Evolutionary conservation across 2,329 filamentous ascomycete species (phyloP).

Genomic region (Dactylellina parvicollis): DNA sequence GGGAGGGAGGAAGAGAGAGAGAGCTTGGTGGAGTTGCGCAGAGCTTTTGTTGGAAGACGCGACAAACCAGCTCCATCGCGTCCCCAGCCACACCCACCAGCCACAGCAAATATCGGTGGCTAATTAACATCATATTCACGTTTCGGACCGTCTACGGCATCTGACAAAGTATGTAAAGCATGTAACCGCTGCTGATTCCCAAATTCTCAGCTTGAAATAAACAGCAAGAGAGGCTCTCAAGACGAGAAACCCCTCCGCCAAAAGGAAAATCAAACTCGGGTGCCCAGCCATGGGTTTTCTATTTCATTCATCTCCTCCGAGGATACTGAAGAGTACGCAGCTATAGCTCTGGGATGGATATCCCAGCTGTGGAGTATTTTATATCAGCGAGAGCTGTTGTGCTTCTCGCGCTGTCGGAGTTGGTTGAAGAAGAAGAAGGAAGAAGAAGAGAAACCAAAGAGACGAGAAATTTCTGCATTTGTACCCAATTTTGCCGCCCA

Average conservation of each 20-base stretch:
- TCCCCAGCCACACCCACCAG: constrained; percentile 1
- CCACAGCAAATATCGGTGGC: neutral
- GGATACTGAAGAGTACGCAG: constrained; percentile 30
- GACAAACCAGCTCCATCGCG: constrained; percentile 43
- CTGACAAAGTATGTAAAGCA: constrained; percentile 1
- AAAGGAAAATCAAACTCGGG: constrained; percentile 54
- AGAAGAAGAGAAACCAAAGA: constrained; percentile 20
- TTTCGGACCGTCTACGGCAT: too few relatives aligned
- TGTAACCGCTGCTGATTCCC: constrained; percentile 55
- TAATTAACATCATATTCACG: too few relatives aligned
- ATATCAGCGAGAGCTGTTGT: constrained; percentile 10
- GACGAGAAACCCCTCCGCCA: constrained; percentile 33
- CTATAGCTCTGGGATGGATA: neutral
- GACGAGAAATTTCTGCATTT: constrained; percentile 4
- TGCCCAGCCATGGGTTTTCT: constrained; percentile 52
- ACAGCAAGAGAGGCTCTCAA: constrained; percentile 43
- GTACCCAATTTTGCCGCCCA: constrained; percentile 7
- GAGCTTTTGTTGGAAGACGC: constrained; percentile 51
- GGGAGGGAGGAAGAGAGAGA: neutral
- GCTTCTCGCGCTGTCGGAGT: constrained; percentile 44
- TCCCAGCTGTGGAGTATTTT: constrained; percentile 30
- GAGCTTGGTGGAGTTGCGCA: constrained; percentile 11
- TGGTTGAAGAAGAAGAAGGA: constrained; percentile 33
- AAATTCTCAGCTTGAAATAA: constrained; percentile 52
- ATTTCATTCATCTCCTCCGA: constrained; percentile 49